Evolutionary conservation across 768 basidiomycete species (phyloP), one percentile per base, ranked within the genome.

Genomic region (Suillus subluteus): DNA sequence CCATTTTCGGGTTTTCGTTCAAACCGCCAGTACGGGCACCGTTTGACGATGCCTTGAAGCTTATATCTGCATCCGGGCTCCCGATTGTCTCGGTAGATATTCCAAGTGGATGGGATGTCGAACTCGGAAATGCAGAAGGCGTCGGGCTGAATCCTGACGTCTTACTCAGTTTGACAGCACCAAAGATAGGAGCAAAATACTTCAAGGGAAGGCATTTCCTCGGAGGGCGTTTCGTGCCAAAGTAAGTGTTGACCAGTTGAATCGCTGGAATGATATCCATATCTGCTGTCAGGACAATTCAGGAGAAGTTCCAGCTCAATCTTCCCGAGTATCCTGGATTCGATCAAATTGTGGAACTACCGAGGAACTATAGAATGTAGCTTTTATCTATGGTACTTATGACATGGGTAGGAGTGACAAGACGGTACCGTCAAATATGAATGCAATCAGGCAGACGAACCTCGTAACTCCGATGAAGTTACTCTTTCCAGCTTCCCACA

Each of bases 1-100:
- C 96, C 6, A 92, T 99, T 65, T 99, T 99, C 72, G 98, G 97
- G 6, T 99, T 99, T 81, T 98, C 96, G 1, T 99, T 99, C 86
- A 84, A 91, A 66, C 91, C 92, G 0, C 96, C 98, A 43, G 85
- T 96, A 6, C 91, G 98, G 13, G 79, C 90, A 9, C 98, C 98
- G 0, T 99, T 99, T 78, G 89, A 95, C 71, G 73, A 79, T 0
- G 90, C 90, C 46, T 84, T 99, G 1, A 82, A 85, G 9, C 81
- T 93, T 8, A 79, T 98, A 54, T 81, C 85, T 2, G 73, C 82
- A 18, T 88, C 90, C 5, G 76, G 82, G 8, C 81, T 94, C 16
- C 96, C 98, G 0, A 92, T 98, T 72, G 87, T 99, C 35, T 94
- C 92, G 2, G 91, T 99, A 4, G 98, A 99, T 77, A 95, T 99